Conservation (phyloP, 106 monocot species). For the Iris macrosiphon region DNA sequence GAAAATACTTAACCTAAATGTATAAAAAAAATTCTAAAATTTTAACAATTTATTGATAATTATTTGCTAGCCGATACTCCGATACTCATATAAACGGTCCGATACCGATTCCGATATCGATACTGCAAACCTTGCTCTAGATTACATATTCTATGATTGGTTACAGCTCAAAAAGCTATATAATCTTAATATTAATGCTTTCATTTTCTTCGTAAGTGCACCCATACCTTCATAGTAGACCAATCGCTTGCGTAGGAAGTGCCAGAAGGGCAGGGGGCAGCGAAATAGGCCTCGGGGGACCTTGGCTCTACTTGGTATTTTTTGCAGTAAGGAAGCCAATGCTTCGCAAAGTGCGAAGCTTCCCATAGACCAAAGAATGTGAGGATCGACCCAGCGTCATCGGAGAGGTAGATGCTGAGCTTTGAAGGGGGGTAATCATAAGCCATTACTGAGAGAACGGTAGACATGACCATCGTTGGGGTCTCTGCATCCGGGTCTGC, state of each 20-base stretch:
- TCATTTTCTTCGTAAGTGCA: not conserved
- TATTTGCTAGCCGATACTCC: too few relatives aligned
- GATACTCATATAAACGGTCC: too few relatives aligned
- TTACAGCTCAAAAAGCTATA: too few relatives aligned
- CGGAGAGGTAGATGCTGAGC: constrained; percentile 42
- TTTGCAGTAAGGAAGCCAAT: constrained; percentile 42
- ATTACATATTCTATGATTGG: too few relatives aligned
- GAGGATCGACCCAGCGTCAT: constrained; percentile 44
- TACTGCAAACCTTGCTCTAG: too few relatives aligned
- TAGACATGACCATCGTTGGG: constrained; percentile 35
- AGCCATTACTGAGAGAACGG: constrained; percentile 40
- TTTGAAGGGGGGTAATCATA: constrained; percentile 38
- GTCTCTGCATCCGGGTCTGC: constrained; percentile 47
- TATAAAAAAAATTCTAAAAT: too few relatives aligned
- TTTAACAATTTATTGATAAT: too few relatives aligned
- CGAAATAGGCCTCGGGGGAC: constrained; percentile 48
- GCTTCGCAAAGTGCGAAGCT: constrained; percentile 32
- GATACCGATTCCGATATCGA: too few relatives aligned
- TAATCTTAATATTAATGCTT: not conserved
- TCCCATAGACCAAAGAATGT: constrained; percentile 39
- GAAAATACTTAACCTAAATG: too few relatives aligned
- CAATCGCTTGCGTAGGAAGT: constrained; percentile 1
- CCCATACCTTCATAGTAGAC: constrained; percentile 24
- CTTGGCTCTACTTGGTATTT: constrained; percentile 17
- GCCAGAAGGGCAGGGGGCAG: constrained; percentile 9